Evolutionary conservation across 78 protist genomes (phyloP), one percentile per base, ranked within the genome.

Genomic region (Speleostelium caveatum): DNA sequence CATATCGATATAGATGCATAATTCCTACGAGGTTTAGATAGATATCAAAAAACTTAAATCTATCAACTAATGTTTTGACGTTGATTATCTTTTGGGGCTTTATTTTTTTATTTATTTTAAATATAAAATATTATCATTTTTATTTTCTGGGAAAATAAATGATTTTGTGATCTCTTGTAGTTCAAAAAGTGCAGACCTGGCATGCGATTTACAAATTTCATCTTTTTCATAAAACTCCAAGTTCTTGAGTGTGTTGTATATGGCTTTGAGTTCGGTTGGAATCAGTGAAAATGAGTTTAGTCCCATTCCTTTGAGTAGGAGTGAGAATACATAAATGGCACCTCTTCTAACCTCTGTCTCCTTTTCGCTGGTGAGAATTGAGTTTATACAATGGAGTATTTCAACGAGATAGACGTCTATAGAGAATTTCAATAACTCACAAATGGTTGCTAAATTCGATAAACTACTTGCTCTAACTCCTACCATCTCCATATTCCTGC

Each of bases 321-420:
- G 68, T 45, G 42, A 59, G 16, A 72, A 33, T 24, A 73, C 75
- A 58, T 75, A 88, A 8, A 88, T 78, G 12, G 87, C 86, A 66
- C 87, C 86, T 55, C 94, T 61, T 51, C 94, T 36, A n/a, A 88
- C 78, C 22, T 88, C 94, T 6, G 49, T 33, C 7, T 75, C 87
- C 0, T 38, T 24, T 6, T 75, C 87, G 0, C 58, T 55, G 10
- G 22, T n/a, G 12, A 88, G 49, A 0, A 78, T 42, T n/a, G 60
- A 1, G n/a, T 71, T 63, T 1, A 78, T 38, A 26, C 86, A 75
- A 16, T n/a, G 65, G 30, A 88, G 41, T 5, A 88, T 62, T 24
- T 88, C 94, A 21, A 75, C 87, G 14, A 88, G 42, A 72, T 88
- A 88, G 5, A 32, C 16, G 30, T 88, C 86, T 22, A 88, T 69